Conservation (phyloP, 345 rosid genomes). For the Melastoma malabathricum region DNA sequence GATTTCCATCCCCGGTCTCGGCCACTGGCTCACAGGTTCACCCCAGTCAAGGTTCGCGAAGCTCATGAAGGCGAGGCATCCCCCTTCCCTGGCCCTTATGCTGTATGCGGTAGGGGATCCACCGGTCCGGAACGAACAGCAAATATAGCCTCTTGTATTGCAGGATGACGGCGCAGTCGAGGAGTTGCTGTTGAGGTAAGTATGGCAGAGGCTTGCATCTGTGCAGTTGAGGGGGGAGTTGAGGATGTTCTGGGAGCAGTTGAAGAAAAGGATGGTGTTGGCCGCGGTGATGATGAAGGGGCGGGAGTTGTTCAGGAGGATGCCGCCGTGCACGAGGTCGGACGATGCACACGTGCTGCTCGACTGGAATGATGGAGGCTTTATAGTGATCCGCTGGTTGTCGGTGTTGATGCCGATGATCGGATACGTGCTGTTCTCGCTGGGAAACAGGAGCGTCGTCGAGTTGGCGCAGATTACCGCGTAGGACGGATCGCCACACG, state of each 20-base stretch:
- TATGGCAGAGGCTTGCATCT: slow-evolving; percentile 25
- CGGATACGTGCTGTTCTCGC: slow-evolving; percentile 27
- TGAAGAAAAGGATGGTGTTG: slow-evolving; percentile 31
- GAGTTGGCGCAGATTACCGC: slow-evolving; percentile 20
- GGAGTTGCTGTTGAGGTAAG: slow-evolving; percentile 11
- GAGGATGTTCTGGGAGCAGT: slow-evolving; percentile 20
- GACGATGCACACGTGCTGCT: slow-evolving; percentile 24
- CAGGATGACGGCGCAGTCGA: slow-evolving; percentile 2
- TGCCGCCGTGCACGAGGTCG: slow-evolving; percentile 15
- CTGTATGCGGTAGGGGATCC: slow-evolving; percentile 24
- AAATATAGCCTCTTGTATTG: slow-evolving; percentile 15
- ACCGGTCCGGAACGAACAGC: slow-evolving; percentile 24
- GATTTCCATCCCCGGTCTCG: slow-evolving; percentile 29
- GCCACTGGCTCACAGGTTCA: slow-evolving; percentile 24
- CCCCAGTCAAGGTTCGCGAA: slow-evolving; percentile 24
- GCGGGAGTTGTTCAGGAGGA: slow-evolving; percentile 15
- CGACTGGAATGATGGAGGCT: slow-evolving; percentile 13
- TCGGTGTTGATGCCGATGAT: slow-evolving; percentile 19
- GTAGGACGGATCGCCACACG: slow-evolving; percentile 39
- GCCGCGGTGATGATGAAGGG: slow-evolving; percentile 39
- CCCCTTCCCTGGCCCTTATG: slow-evolving; percentile 20
- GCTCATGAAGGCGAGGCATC: slow-evolving; percentile 34
- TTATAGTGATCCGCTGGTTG: slow-evolving; percentile 22
- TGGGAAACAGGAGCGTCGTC: slow-evolving; percentile 19
- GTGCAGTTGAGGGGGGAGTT: slow-evolving; percentile 27